phyloP scores from a whole-genome alignment of 2,329 filamentous ascomycete species.

The Tolypocladium endophyticum region DNA sequence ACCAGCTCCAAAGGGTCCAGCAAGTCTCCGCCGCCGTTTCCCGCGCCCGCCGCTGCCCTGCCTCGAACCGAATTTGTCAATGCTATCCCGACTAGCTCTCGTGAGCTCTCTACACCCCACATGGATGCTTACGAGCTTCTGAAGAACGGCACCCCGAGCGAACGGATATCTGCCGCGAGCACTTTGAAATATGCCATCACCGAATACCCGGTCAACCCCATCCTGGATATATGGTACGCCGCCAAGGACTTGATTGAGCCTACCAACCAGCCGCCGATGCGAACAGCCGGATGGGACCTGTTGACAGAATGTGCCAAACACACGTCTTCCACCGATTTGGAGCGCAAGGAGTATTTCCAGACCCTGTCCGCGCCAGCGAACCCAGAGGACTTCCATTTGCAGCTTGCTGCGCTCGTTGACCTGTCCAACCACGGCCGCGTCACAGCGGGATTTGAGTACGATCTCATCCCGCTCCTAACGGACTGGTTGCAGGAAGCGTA shows the following conservation, averaged over 20 bases:
- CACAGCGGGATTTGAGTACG: conserved; percentile 57
- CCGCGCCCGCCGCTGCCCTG: conserved; percentile 24
- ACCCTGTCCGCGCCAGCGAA: conserved; percentile 46
- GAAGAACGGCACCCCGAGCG: conserved; percentile 37
- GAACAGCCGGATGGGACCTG: conserved; percentile 54
- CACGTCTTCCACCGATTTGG: conserved; percentile 51
- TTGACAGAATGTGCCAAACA: conserved; percentile 56
- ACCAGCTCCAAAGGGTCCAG: conserved; percentile 40
- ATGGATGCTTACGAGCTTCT: conserved; percentile 44
- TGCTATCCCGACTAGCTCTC: conserved; percentile 25
- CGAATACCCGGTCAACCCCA: conserved; percentile 48
- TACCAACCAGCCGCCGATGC: conserved; percentile 39
- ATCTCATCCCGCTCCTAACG: conserved; percentile 51
- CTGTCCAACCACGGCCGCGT: conserved; percentile 52
- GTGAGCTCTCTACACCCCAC: conserved; percentile 39
- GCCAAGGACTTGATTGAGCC: conserved; percentile 54
- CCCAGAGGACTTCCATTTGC: conserved; percentile 54
- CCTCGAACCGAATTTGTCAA: conserved; percentile 35
- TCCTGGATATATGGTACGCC: conserved; percentile 55
- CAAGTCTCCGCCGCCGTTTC: conserved; percentile 36
- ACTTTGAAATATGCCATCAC: conserved; percentile 44
- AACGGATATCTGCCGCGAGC: conserved; percentile 47
- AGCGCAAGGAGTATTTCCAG: conserved; percentile 55
- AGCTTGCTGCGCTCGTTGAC: conserved; percentile 52
- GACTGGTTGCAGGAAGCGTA: conserved; percentile 50